These are phyloP conservation scores for Herpetomonas muscarum DNA, from an alignment of 208 protist species.

Conservation along the genomic window DNA sequence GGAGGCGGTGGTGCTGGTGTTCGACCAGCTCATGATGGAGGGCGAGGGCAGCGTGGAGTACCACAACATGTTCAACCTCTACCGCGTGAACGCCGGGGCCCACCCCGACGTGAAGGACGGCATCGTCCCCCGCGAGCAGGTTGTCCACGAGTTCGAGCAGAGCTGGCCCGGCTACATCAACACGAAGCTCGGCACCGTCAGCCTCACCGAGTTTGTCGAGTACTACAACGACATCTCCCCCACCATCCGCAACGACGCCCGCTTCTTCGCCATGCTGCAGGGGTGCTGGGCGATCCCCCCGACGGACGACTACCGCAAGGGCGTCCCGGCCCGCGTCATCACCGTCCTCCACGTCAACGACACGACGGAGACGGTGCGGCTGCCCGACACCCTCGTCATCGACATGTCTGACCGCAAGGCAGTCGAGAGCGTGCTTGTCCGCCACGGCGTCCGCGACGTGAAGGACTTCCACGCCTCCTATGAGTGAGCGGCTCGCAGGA, in stretches of 20 bases:
- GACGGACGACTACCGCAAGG: slow-evolving; percentile 54
- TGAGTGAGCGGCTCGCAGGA: background rate
- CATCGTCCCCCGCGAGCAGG: slow-evolving; percentile 57
- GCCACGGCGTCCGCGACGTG: slow-evolving; percentile 63
- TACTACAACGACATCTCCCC: slow-evolving; percentile 91
- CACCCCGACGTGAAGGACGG: slow-evolving; percentile 75
- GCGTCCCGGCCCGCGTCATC: slow-evolving; percentile 40
- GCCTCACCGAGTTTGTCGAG: slow-evolving; percentile 77
- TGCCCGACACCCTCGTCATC: slow-evolving; percentile 69
- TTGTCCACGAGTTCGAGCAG: slow-evolving; percentile 75
- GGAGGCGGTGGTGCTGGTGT: slow-evolving; percentile 57
- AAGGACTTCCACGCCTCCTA: slow-evolving; percentile 31
- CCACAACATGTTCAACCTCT: slow-evolving; percentile 68
- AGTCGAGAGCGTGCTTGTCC: slow-evolving; percentile 53
- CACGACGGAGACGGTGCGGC: slow-evolving; percentile 38
- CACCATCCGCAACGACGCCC: slow-evolving; percentile 65
- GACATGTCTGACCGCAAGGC: slow-evolving; percentile 37
- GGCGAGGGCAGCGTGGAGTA: slow-evolving; percentile 72
- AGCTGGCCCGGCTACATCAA: slow-evolving; percentile 63
- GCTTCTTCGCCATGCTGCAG: slow-evolving; percentile 68
- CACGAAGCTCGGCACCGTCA: slow-evolving; percentile 65
- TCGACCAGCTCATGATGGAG: slow-evolving; percentile 73
- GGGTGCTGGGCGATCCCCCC: slow-evolving; percentile 71
- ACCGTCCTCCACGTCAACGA: slow-evolving; percentile 65
- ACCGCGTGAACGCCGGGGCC: slow-evolving; percentile 40